phyloP scores from a whole-genome alignment of 805 yeast genomes.

The Pichia membranifaciens region DNA sequence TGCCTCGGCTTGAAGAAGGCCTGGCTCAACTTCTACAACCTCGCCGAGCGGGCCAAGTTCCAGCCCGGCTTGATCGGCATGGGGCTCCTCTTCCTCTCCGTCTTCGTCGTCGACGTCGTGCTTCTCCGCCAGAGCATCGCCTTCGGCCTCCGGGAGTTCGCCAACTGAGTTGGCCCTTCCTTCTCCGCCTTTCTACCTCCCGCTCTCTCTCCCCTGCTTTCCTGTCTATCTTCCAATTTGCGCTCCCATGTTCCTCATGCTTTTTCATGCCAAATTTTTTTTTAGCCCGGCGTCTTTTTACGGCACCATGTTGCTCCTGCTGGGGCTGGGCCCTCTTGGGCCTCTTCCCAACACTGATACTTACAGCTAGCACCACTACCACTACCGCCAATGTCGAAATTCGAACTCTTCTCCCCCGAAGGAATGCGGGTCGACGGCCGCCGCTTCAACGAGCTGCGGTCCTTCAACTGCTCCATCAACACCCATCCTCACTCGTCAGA shows the following conservation, averaged over 20 bases:
- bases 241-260: too few relatives aligned
- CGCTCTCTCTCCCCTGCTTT: background rate
- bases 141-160: slow-evolving; percentile 2
- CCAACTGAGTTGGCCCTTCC: background rate
- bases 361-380: background rate
- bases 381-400: slow-evolving; percentile 30
- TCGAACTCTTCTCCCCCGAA: slow-evolving; percentile 91
- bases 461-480: slow-evolving; percentile 72
- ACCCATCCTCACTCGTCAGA: slow-evolving; percentile 86
- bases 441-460: slow-evolving; percentile 87
- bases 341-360: too few relatives aligned
- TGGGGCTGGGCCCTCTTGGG: too few relatives aligned
- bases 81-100: slow-evolving; percentile 1
- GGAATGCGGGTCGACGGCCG: slow-evolving; percentile 92
- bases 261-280: too few relatives aligned
- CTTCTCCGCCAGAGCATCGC: slow-evolving; percentile 2
- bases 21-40: slow-evolving; percentile 5
- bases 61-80: slow-evolving; percentile 7
- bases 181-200: background rate
- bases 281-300: too few relatives aligned
- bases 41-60: slow-evolving; percentile 2
- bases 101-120: background rate
- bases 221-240: background rate
- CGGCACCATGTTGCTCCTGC: too few relatives aligned
- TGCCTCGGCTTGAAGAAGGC: slow-evolving; percentile 4